A percentile compares a stretch with the other conserved stretches of the same genome.
Evolutionary conservation across 176 grass and related monocot species (phyloP).

Genomic region (Thinopyrum elongatum): DNA sequence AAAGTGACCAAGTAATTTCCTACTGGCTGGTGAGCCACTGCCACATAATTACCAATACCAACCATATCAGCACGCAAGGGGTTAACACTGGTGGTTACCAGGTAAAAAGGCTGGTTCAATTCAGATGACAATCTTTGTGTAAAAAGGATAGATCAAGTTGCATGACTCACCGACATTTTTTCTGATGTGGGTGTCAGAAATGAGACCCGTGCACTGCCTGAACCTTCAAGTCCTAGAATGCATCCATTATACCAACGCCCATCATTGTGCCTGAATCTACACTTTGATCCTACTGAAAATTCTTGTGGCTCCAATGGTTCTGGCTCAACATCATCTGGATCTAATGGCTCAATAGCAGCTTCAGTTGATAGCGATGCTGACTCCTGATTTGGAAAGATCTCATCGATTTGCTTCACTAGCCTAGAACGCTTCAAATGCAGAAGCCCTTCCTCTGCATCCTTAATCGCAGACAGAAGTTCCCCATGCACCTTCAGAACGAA

Average conservation of each 20-base stretch:
- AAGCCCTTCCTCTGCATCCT: slow-evolving; percentile 86
- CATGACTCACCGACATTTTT: slow-evolving; percentile 73
- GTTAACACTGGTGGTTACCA: slow-evolving; percentile 6
- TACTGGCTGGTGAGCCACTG: not conserved
- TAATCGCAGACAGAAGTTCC: slow-evolving; percentile 83
- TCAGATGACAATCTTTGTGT: not conserved
- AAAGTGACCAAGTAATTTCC: not conserved
- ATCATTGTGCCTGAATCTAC: slow-evolving; percentile 89
- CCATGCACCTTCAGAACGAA: slow-evolving; percentile 65
- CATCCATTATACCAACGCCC: slow-evolving; percentile 95
- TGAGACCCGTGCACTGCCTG: slow-evolving; percentile 61
- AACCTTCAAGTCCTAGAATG: slow-evolving; percentile 65
- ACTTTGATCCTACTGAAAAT: slow-evolving; percentile 76
- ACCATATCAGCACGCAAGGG: slow-evolving; percentile 5
- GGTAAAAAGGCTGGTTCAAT: not conserved
- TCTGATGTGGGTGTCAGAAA: slow-evolving; percentile 93
- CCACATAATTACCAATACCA: not conserved
- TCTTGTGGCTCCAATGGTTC: slow-evolving; percentile 48
- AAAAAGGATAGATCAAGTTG: not conserved
- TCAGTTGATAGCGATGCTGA: slow-evolving; percentile 11
- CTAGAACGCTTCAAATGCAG: slow-evolving; percentile 86
- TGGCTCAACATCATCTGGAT: slow-evolving; percentile 45
- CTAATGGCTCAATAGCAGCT: slow-evolving; percentile 42
- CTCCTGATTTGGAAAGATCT: slow-evolving; percentile 56
- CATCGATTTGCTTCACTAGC: slow-evolving; percentile 65